phyloP scores from a whole-genome alignment of 2,329 filamentous ascomycete species.

The Akanthomyces dipterigenus region DNA sequence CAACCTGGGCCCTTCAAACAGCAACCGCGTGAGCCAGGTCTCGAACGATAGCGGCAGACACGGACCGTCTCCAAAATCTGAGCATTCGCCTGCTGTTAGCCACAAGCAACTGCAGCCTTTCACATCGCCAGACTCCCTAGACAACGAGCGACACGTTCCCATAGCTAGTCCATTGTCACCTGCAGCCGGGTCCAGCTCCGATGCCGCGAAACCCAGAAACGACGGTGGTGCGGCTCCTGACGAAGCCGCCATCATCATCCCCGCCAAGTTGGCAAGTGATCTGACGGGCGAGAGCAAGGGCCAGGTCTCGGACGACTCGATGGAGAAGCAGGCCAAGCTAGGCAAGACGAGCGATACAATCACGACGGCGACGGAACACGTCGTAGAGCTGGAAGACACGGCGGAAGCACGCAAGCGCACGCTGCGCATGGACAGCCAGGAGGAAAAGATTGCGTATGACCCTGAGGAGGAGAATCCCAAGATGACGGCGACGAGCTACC shows the following conservation, averaged over 20 bases:
- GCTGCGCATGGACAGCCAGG: constrained; percentile 36
- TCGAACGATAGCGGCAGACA: constrained; percentile 5
- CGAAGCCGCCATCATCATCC: neutral
- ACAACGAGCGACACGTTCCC: neutral
- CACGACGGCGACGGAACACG: constrained; percentile 28
- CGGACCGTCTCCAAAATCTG: neutral
- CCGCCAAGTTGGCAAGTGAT: neutral
- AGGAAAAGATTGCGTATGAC: constrained; percentile 47
- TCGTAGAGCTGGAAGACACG: constrained; percentile 34
- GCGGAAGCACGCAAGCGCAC: constrained; percentile 40
- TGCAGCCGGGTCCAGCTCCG: neutral
- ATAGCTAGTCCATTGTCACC: neutral
- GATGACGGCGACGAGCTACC: constrained; percentile 64
- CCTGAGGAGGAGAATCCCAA: constrained; percentile 36
- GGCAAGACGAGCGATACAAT: neutral
- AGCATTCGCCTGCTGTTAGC: neutral
- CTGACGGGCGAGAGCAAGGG: constrained; percentile 7
- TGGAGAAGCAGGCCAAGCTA: constrained; percentile 13
- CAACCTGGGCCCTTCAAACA: neutral
- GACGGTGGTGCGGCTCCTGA: neutral
- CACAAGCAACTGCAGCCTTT: neutral
- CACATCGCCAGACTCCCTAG: neutral
- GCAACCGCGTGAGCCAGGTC: constrained; percentile 6
- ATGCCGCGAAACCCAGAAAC: neutral
- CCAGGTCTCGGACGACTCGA: constrained; percentile 3